These are phyloP conservation scores for Nakaseomyces sp. DNA, from an alignment of 1,139 yeast genomes.

Conservation along the genomic window DNA sequence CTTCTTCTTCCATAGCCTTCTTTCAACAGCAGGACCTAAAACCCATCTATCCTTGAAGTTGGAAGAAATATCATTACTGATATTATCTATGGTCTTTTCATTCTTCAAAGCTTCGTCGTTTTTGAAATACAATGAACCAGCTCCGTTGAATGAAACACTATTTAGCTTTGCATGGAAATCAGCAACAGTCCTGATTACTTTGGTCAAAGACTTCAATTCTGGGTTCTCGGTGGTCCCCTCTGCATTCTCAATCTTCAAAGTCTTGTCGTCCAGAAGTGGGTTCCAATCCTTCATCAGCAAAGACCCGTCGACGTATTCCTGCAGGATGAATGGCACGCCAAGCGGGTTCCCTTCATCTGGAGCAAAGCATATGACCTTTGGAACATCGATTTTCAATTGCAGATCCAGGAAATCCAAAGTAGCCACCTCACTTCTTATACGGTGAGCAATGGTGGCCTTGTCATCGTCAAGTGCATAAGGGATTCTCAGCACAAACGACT, in stretches of 20 bases:
- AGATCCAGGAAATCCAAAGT: conserved; percentile 70
- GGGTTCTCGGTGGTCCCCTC: conserved; percentile 4
- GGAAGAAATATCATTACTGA: conserved; percentile 56
- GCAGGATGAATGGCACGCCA: conserved; percentile 64
- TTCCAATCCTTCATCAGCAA: conserved; percentile 85
- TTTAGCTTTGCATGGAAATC: conserved; percentile 49
- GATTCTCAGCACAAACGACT: conserved; percentile 63
- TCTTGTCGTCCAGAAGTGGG: conserved; percentile 54
- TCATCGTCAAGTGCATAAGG: conserved; percentile 72
- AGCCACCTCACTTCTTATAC: conserved; percentile 85
- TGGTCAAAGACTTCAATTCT: conserved; percentile 36
- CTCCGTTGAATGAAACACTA: conserved; percentile 51
- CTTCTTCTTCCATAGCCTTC: conserved; percentile 64
- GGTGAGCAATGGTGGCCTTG: conserved; percentile 47
- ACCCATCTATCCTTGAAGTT: conserved; percentile 64
- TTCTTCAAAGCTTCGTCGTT: conserved; percentile 26
- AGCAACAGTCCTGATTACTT: conserved; percentile 54
- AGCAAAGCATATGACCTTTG: conserved; percentile 69
- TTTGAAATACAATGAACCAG: conserved; percentile 70
- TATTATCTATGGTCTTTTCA: conserved; percentile 38
- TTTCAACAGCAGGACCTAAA: conserved; percentile 84
- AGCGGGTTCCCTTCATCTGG: conserved; percentile 52
- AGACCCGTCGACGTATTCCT: conserved; percentile 73
- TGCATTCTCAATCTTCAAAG: conserved; percentile 1
- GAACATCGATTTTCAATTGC: conserved; percentile 46